Evolutionary conservation across 495 filamentous ascomycete genomes (phyloP), one percentile per base, ranked within the genome.

Genomic region (Trichoderma orchidacearum): DNA sequence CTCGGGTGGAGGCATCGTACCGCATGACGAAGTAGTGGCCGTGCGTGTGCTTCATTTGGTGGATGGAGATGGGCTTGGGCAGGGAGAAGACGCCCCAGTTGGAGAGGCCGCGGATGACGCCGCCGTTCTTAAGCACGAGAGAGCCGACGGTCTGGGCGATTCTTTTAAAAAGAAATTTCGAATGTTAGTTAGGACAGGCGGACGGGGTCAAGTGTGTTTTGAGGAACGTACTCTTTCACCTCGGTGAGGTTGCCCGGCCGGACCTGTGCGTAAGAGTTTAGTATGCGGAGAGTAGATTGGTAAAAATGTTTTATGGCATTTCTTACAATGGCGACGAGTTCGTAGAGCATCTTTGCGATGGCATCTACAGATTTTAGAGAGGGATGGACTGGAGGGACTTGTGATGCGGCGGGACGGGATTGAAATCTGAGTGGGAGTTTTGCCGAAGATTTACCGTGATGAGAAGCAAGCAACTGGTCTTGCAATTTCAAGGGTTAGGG

Each of bases 21-120:
- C 93, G 88, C 89, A 98, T 88, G 65, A 95, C 83, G 75, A 98
- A 98, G 76, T 97, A 95, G 71, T 96, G 90, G 30, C 94, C 93
- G 32, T 79, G 76, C 55, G 80, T 80, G 75, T 97, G 85, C 56
- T 78, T 78, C 56, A 83, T 80, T 72, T 95, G 89, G 71, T 92
- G 85, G 66, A 82, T 82, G 60, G 77, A 83, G 55, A 81, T 79
- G 59, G 83, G 74, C 60, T 80, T 83, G 30, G 93, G 93, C 15
- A 98, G 83, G 11, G 83, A 71, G 74, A 91, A 95, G 58, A 83
- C 75, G 63, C 94, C 94, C 93, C 93, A 98, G 77, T 98, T 97
- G 55, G 83, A 85, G 63, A 89, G 79, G 65, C 89, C 89, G 59
- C 93, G 92, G 66, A 98, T 82, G 28, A 96, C 90, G 71, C 93